A percentile compares a stretch with the other conserved stretches of the same genome.
Evolutionary conservation across 495 filamentous ascomycete genomes (phyloP).

Genomic region (Rhypophila decipiens): DNA sequence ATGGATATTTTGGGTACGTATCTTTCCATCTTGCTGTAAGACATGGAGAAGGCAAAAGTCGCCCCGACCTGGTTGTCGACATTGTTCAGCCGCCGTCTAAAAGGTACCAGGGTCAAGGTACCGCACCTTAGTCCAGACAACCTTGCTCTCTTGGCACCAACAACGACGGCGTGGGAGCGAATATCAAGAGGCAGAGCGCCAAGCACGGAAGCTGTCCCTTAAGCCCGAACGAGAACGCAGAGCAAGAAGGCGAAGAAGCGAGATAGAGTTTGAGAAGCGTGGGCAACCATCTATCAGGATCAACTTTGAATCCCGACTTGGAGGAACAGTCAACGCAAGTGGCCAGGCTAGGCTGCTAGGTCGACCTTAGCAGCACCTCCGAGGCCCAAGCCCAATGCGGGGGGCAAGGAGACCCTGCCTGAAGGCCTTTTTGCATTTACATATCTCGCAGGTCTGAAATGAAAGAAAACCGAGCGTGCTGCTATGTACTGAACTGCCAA

Average conservation of each 20-base stretch:
- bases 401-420: neutral
- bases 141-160: constrained; percentile 4
- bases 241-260: neutral
- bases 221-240: constrained; percentile 4
- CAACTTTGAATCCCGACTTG: neutral
- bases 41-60: constrained; percentile 18
- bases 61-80: constrained; percentile 20
- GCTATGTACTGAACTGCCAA: too few relatives aligned
- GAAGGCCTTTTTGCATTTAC: too few relatives aligned
- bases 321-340: neutral
- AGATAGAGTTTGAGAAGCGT: constrained; percentile 5
- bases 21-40: constrained; percentile 17
- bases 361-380: neutral
- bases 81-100: constrained; percentile 20
- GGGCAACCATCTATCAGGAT: neutral
- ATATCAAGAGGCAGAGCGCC: neutral
- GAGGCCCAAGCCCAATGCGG: neutral
- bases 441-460: too few relatives aligned
- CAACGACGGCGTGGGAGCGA: constrained; percentile 8
- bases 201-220: constrained; percentile 10
- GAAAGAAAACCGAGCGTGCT: too few relatives aligned
- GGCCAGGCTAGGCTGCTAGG: neutral
- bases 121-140: too few relatives aligned
- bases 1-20: constrained; percentile 1
- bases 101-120: constrained; percentile 10